Conservation (phyloP, 345 rosid species). For the Alliaria petiolata region DNA sequence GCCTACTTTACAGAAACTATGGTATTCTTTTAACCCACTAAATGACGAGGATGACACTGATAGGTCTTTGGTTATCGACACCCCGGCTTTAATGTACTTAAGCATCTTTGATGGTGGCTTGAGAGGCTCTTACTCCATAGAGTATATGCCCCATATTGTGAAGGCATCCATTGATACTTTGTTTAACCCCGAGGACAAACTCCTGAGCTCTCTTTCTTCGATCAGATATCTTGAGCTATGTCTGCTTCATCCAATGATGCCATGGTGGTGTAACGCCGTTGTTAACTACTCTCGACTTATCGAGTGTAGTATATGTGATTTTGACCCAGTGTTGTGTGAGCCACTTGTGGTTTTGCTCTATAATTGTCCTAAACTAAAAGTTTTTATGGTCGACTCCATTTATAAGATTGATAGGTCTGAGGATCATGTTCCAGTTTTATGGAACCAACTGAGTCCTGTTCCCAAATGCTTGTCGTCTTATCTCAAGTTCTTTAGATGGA, state of each 20-base stretch:
- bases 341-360: neutral
- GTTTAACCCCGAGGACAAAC: neutral
- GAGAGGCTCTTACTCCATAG: neutral
- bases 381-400: neutral
- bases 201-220: neutral
- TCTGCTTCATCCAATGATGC: neutral
- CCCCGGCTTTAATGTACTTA: neutral
- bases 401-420: neutral
- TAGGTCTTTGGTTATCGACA: neutral
- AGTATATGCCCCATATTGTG: neutral
- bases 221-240: neutral
- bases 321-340: neutral
- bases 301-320: neutral
- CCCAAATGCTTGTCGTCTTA: neutral
- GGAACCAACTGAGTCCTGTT: neutral
- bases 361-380: neutral
- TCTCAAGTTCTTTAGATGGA: neutral
- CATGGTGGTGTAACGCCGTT: neutral
- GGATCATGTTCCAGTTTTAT: neutral
- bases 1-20: neutral
- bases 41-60: neutral
- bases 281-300: neutral
- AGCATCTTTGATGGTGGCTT: no score
- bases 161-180: neutral
- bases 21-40: no score